Evolutionary conservation across 805 yeast species (phyloP), one percentile per base, ranked within the genome.

Genomic region (Saturnispora serradocipensis): DNA sequence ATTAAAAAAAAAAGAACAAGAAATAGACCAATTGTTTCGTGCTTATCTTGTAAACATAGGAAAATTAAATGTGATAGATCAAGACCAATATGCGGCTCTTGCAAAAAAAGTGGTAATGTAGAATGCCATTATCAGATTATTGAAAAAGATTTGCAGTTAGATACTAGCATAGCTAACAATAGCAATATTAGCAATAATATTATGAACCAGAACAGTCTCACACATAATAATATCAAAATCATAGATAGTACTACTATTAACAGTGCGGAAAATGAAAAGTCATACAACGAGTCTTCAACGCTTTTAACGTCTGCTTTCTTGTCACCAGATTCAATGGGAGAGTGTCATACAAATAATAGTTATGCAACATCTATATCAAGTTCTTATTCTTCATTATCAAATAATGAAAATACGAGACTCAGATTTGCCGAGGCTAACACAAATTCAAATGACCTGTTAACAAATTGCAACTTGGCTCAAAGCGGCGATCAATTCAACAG

Each of bases 21-120:
- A 56, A 75, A 76, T 59, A 68, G 80, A 58, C 72, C 72, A 4
- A 75, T 80, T 4, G 65, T 75, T 1, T 65, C 68, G 4, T 65
- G 69, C 54, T 45, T 61, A 48, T 56, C 71, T 43, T 77, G 82
- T 58, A 69, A 78, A 53, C 67, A 72, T 58, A 63, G 78, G 50
- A 77, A 77, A 56, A 78, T 77, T 15, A 75, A 74, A 52, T 69
- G 73, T 57, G 72, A 69, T 52, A 57, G 70, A 25, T 49, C 44
- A 9, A 61, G 63, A 58, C 73, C 72, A 8, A 54, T 52, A 15
- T 69, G 73, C 54, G 65, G 67, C 0, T 59, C 68, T 2, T 69
- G 73, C 55, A 7, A n/a, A 44, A 43, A 38, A 9, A 46, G 35
- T 34, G 53, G 53, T 5, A 32, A 40, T 34, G 5, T 38, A n/a